These are phyloP conservation scores for Pseudocercospora cruenta DNA, from an alignment of 2,329 filamentous ascomycete genomes.

Conservation along the genomic window DNA sequence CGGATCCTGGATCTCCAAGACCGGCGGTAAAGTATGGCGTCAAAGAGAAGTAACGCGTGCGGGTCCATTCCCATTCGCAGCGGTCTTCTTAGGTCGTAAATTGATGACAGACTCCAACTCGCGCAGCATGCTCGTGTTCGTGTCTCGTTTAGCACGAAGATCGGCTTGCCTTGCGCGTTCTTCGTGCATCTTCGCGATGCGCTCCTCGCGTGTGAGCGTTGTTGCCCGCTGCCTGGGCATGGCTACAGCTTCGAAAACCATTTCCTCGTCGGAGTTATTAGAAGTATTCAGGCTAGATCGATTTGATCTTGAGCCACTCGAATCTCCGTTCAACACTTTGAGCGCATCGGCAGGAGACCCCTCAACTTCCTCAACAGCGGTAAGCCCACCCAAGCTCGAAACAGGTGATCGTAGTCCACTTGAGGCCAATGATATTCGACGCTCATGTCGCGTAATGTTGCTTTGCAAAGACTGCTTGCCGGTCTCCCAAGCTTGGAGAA, in stretches of 20 bases:
- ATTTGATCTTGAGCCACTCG: conserved; percentile 39
- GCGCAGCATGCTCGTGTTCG: conserved; percentile 84
- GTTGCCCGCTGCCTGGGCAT: conserved; percentile 62
- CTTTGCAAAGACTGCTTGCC: conserved; percentile 81
- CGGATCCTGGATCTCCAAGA: background rate
- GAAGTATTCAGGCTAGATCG: conserved; percentile 55
- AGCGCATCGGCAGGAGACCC: conserved; percentile 71
- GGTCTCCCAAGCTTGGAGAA: conserved; percentile 55
- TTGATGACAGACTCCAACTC: conserved; percentile 88
- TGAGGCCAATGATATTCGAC: conserved; percentile 54
- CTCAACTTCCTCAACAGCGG: conserved; percentile 55
- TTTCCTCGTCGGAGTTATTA: conserved; percentile 58
- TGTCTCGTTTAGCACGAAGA: conserved; percentile 73
- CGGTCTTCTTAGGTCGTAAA: conserved; percentile 26
- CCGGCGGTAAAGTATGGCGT: background rate
- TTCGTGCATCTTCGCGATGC: conserved; percentile 84
- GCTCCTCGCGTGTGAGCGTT: conserved; percentile 80
- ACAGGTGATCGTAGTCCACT: conserved; percentile 52
- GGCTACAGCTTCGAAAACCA: conserved; percentile 91
- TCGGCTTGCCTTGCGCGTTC: conserved; percentile 76
- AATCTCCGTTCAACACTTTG: conserved; percentile 75
- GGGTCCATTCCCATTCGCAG: conserved; percentile 14
- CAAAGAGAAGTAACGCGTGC: conserved; percentile 19
- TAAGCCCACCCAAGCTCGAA: conserved; percentile 66
- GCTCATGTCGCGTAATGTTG: conserved; percentile 80